Conservation (phyloP, 2,329 filamentous ascomycete genomes). For the Beauveria pseudobassiana region DNA sequence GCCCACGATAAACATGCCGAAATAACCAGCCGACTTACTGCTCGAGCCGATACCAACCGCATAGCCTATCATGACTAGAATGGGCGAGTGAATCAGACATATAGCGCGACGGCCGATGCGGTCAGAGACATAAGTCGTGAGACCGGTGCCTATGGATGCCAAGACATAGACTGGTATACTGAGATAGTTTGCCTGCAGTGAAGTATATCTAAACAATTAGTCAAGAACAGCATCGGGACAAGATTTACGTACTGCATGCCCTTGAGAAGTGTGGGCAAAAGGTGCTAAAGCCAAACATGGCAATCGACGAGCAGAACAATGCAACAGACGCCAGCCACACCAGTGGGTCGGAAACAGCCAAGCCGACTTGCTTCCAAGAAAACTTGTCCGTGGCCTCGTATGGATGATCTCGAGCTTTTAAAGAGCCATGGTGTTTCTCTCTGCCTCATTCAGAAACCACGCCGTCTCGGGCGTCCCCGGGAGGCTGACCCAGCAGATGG, state of each 20-base stretch:
- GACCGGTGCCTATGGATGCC: constrained; percentile 20
- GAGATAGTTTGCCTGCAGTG: constrained; percentile 24
- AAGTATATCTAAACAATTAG: constrained; percentile 15
- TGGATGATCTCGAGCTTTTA: constrained; percentile 19
- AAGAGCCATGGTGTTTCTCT: constrained; percentile 24
- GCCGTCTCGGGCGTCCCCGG: constrained; percentile 37
- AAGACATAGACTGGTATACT: constrained; percentile 28
- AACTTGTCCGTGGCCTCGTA: constrained; percentile 18
- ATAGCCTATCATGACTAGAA: constrained; percentile 26
- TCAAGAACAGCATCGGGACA: too few species aligned
- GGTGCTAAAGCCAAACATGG: constrained; percentile 27
- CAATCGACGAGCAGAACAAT: constrained; percentile 24
- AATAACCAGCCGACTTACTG: constrained; percentile 23
- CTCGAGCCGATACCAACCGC: constrained; percentile 24
- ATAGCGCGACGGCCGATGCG: constrained; percentile 22
- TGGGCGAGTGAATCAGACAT: constrained; percentile 21
- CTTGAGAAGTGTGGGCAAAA: constrained; percentile 29
- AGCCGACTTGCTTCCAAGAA: constrained; percentile 17
- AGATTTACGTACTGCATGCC: constrained; percentile 22
- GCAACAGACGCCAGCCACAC: constrained; percentile 26
- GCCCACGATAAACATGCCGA: constrained; percentile 24
- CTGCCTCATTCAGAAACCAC: constrained; percentile 34
- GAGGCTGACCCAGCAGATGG: constrained; percentile 31
- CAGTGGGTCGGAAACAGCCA: constrained; percentile 18
- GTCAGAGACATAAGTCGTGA: constrained; percentile 24